Evolutionary conservation across 148 eudicot genomes (phyloP), one percentile per base, ranked within the genome.

Genomic region (Amaranthus palmeri): DNA sequence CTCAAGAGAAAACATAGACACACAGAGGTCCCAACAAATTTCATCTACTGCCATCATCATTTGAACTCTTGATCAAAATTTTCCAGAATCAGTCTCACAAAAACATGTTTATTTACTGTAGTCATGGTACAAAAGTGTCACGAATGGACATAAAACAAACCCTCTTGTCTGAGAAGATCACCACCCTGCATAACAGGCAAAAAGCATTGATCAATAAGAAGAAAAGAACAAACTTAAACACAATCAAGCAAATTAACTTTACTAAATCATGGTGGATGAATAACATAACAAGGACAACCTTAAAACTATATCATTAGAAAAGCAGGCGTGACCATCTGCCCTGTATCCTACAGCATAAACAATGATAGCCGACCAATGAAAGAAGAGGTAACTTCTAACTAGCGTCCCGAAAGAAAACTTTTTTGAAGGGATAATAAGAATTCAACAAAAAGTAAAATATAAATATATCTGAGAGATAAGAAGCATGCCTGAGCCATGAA

Each of bases 331-430:
- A 81, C 79, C 89, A 82, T 83, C 93, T 84, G 83, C 90, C 96
- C 93, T 89, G 88, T 86, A 79, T 85, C 93, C 88, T 85, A 89
- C 91, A 89, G 85, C 85, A 86, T 91, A 85, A 85, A 91, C 86
- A 88, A 83, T 84, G 90, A 87, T 78, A 87, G 72, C 88, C 77
- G 86, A 76, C 92, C 78, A 81, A 80, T 81, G 82, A 84, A 85
- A 78, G 78, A 82, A 67, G 76, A 77, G 83, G 83, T 73, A 82
- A 82, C 85, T 79, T 79, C 82, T 77, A 78, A 71, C 74, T 72
- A 74, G 62, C 75, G 70, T 76, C 67, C 58, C 63, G 59, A 82
- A 76, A 82, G 71, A 80, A 67, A 79, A 76, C 69, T 17, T 72
- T n/a, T n/a, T 50, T 47, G 46, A 65, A 44, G 18, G 54, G 69